Conservation (phyloP, 345 rosid genomes). For the Sisymbrium irio region DNA sequence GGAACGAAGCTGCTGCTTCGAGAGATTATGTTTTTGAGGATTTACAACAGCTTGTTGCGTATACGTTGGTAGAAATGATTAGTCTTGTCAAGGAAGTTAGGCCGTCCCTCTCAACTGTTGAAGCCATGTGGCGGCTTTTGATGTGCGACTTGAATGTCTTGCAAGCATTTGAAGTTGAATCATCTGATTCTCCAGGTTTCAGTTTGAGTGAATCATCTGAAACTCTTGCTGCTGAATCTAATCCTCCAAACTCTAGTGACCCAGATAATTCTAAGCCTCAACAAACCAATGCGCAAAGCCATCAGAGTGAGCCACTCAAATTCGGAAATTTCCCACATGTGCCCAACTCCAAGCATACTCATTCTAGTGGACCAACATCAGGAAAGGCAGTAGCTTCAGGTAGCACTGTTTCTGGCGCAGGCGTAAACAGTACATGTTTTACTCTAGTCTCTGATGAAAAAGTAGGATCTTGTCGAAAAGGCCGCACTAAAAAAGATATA, state of each 20-base stretch:
- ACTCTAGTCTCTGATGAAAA: constrained; percentile 60
- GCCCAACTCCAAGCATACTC: constrained; percentile 46
- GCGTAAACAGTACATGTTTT: constrained; percentile 60
- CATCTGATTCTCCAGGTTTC: constrained; percentile 33
- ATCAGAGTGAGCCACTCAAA: constrained; percentile 43
- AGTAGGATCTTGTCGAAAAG: constrained; percentile 56
- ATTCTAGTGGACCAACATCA: constrained; percentile 37
- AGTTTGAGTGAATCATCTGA: constrained; percentile 43
- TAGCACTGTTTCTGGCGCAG: constrained; percentile 37
- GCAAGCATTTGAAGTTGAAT: constrained; percentile 87
- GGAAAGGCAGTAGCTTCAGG: constrained; percentile 48
- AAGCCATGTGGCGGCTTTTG: constrained; percentile 98
- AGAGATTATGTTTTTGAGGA: constrained; percentile 42
- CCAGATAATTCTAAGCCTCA: constrained; percentile 37
- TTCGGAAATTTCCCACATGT: constrained; percentile 38
- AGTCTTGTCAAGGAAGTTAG: constrained; percentile 82
- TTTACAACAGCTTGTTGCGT: constrained; percentile 58
- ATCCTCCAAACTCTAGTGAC: constrained; percentile 48
- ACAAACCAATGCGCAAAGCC: constrained; percentile 43
- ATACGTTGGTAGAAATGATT: constrained; percentile 80
- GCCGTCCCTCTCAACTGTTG: constrained; percentile 86
- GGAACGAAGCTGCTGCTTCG: constrained; percentile 42
- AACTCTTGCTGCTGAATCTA: constrained; percentile 46
- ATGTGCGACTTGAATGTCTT: constrained; percentile 95
- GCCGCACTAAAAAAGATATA: constrained; percentile 61